Evolutionary conservation across 2,329 filamentous ascomycete genomes (phyloP).

Genomic region (Fusarium denticulatum): DNA sequence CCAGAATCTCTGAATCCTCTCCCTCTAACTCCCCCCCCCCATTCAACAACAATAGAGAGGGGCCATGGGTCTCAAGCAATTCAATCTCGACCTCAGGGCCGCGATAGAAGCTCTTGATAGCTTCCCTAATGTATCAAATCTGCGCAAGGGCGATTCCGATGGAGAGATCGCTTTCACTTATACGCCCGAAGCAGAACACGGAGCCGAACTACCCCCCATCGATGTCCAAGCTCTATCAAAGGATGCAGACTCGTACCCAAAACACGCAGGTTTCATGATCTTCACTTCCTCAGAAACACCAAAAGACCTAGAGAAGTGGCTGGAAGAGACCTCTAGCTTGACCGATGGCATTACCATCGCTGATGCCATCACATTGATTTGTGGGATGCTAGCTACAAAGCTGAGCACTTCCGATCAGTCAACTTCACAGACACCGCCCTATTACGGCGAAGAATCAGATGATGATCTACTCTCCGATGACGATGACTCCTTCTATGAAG

Average conservation of each 20-base stretch:
- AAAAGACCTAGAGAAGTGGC: constrained; percentile 56
- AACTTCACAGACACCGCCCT: not conserved
- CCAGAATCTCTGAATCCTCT: not conserved
- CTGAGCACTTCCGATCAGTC: not conserved
- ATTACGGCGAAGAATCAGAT: not conserved
- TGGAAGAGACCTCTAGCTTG: constrained; percentile 51
- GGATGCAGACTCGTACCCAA: constrained; percentile 52
- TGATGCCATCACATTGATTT: constrained; percentile 29
- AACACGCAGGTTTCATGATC: constrained; percentile 52
- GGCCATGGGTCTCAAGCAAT: constrained; percentile 73
- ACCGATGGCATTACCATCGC: constrained; percentile 46
- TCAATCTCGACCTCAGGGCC: constrained; percentile 65
- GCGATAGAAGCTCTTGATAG: constrained; percentile 46
- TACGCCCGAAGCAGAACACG: constrained; percentile 51
- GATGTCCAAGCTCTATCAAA: constrained; percentile 52
- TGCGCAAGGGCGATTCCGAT: constrained; percentile 74
- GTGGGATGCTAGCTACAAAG: constrained; percentile 20
- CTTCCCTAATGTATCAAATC: constrained; percentile 60
- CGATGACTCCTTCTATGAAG: constrained; percentile 19
- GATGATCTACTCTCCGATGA: constrained; percentile 21
- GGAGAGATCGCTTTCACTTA: constrained; percentile 75
- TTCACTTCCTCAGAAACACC: constrained; percentile 53
- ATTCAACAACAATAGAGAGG: not conserved
- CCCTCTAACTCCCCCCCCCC: not conserved
- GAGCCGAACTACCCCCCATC: constrained; percentile 44